A percentile compares a stretch with the other conserved stretches of the same genome.
Evolutionary conservation across 2,329 filamentous ascomycete genomes (phyloP).

Genomic region (Calonectria pteridis): DNA sequence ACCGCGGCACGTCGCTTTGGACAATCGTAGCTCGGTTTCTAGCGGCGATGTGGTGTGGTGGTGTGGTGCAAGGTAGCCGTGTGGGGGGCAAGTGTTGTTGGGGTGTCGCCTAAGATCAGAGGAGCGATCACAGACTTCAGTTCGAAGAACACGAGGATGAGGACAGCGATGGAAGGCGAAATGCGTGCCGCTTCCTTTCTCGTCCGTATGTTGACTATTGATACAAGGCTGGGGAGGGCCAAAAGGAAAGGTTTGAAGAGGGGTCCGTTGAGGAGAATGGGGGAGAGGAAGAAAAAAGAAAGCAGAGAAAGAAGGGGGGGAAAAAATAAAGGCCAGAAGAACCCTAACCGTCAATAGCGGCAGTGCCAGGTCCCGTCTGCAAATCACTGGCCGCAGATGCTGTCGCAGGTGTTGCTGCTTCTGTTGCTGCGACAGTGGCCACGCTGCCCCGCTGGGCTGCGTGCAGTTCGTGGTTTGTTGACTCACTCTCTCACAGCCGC

Average conservation of each 20-base stretch:
- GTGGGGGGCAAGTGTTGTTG: constrained; percentile 34
- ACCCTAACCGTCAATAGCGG: constrained; percentile 10
- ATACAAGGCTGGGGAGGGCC: background rate
- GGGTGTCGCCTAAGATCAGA: constrained; percentile 19
- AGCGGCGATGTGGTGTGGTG: constrained; percentile 38
- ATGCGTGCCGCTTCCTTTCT: background rate
- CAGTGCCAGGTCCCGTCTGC: constrained; percentile 6
- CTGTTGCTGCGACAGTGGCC: constrained; percentile 8
- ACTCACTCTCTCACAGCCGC: constrained; percentile 8
- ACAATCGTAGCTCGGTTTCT: constrained; percentile 31
- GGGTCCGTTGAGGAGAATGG: constrained; percentile 5
- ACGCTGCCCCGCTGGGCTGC: constrained; percentile 4
- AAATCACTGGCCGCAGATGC: constrained; percentile 5
- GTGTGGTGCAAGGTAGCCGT: constrained; percentile 32
- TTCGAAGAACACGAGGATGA: background rate
- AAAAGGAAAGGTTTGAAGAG: background rate
- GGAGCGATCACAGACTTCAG: background rate
- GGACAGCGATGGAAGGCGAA: background rate
- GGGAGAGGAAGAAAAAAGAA: constrained; percentile 13
- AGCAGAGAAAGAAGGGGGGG: background rate
- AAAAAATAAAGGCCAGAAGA: constrained; percentile 9
- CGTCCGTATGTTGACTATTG: background rate
- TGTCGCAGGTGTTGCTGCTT: background rate
- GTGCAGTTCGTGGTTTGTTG: constrained; percentile 7
- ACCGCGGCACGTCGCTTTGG: constrained; percentile 14